Percentiles rank a stretch among this genome's conserved stretches.
phyloP scores from a whole-genome alignment of 108 stramenopile genomes.

The Fragilariopsis cylindrus region DNA sequence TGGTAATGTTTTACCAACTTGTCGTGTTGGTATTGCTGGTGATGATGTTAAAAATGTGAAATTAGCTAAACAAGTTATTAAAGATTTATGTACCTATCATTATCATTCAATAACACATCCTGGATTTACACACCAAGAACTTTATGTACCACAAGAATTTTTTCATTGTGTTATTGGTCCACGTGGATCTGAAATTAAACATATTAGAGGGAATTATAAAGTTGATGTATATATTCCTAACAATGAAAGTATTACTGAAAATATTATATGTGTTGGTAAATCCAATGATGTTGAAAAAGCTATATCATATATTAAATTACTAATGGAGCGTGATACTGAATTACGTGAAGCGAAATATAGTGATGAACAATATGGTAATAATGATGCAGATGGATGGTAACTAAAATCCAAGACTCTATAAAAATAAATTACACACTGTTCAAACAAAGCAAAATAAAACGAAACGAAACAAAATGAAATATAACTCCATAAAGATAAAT shows the following conservation, averaged over 20 bases:
- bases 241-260: slow-evolving; percentile 11
- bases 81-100: slow-evolving; percentile 11
- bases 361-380: slow-evolving; percentile 20
- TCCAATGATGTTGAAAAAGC: slow-evolving; percentile 24
- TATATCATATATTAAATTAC: slow-evolving; percentile 18
- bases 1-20: neutral
- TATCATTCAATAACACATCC: slow-evolving; percentile 26
- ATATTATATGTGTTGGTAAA: slow-evolving; percentile 25
- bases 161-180: slow-evolving; percentile 27
- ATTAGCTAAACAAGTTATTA: slow-evolving; percentile 13
- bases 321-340: slow-evolving; percentile 29
- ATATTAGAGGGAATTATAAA: slow-evolving; percentile 27
- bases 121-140: slow-evolving; percentile 24
- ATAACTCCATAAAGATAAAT: no score
- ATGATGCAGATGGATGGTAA: slow-evolving; percentile 18
- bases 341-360: slow-evolving; percentile 14
- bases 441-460: no score
- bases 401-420: no score
- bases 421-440: no score
- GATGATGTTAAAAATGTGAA: slow-evolving; percentile 2
- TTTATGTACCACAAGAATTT: slow-evolving; percentile 26
- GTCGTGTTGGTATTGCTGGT: slow-evolving; percentile 24
- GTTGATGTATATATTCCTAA: slow-evolving; percentile 29
- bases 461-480: no score
- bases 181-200: slow-evolving; percentile 31